Conservation (phyloP, 768 basidiomycete species). For the Pholiota microspora region DNA sequence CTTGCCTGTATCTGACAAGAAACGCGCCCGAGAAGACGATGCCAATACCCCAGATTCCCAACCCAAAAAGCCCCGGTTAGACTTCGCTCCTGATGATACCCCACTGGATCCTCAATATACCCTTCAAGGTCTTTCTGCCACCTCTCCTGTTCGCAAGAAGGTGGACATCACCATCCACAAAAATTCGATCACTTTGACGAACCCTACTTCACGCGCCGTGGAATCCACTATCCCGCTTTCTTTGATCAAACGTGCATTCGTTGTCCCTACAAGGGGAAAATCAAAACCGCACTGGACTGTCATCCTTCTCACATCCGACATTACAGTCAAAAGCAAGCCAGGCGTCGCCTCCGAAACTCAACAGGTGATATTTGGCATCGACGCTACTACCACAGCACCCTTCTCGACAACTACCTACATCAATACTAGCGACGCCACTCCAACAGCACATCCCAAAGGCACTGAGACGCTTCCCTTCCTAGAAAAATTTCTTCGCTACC, state of each 20-base stretch:
- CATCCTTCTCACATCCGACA: slow-evolving; percentile 57
- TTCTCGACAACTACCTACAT: slow-evolving; percentile 44
- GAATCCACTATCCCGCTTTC: slow-evolving; percentile 53
- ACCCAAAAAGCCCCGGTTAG: slow-evolving; percentile 35
- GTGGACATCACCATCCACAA: slow-evolving; percentile 61
- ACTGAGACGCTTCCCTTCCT: slow-evolving; percentile 48
- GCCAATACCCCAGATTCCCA: slow-evolving; percentile 14
- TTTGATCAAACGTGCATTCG: slow-evolving; percentile 56
- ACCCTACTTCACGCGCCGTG: slow-evolving; percentile 45
- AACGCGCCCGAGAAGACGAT: slow-evolving; percentile 34
- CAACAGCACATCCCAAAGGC: slow-evolving; percentile 44
- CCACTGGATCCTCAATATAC: slow-evolving; percentile 43
- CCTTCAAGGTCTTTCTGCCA: slow-evolving; percentile 63
- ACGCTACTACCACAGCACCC: slow-evolving; percentile 47
- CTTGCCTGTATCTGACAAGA: slow-evolving; percentile 22
- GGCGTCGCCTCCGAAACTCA: slow-evolving; percentile 33
- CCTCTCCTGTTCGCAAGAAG: slow-evolving; percentile 76
- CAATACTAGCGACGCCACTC: slow-evolving; percentile 23
- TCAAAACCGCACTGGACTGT: slow-evolving; percentile 71
- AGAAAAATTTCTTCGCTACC: slow-evolving; percentile 48
- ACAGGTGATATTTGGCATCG: slow-evolving; percentile 72
- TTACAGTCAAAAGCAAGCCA: slow-evolving; percentile 41
- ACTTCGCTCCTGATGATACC: no score
- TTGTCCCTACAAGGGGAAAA: slow-evolving; percentile 76
- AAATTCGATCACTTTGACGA: slow-evolving; percentile 48